Conservation (phyloP, 441 rosid species). For the Mallotus repandus region DNA sequence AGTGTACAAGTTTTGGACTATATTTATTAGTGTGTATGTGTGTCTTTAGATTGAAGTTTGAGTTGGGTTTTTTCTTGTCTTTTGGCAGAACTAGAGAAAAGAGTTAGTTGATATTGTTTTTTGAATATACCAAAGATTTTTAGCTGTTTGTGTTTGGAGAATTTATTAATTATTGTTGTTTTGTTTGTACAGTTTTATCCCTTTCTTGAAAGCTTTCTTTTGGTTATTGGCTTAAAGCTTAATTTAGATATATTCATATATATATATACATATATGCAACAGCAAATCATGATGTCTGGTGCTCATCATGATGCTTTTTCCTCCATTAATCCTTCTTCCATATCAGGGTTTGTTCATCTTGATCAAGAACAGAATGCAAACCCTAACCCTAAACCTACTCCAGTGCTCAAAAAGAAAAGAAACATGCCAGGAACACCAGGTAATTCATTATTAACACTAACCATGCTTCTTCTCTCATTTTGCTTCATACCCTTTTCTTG, state of each 20-base stretch:
- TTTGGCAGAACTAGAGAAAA: conserved; percentile 54
- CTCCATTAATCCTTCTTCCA: conserved; percentile 36
- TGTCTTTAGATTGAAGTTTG: conserved; percentile 37
- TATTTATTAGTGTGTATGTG: conserved; percentile 24
- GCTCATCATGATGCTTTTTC: conserved; percentile 53
- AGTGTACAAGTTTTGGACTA: conserved; percentile 37
- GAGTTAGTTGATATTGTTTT: conserved; percentile 32
- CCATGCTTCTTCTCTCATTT: not conserved
- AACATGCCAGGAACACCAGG: conserved; percentile 70
- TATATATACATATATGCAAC: too few species aligned
- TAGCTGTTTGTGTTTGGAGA: conserved; percentile 52
- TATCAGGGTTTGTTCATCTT: conserved; percentile 29
- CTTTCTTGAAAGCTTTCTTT: conserved; percentile 29
- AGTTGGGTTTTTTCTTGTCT: conserved; percentile 57
- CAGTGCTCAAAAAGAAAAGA: conserved; percentile 34
- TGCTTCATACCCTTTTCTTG: not conserved
- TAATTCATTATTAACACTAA: not conserved
- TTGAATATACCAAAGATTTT: conserved; percentile 36
- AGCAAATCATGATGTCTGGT: conserved; percentile 71
- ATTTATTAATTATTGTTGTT: conserved; percentile 13
- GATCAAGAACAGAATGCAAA: conserved; percentile 37
- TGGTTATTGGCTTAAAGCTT: not conserved
- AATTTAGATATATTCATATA: not conserved
- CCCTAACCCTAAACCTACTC: conserved; percentile 57
- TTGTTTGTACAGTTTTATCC: conserved; percentile 29